phyloP scores from a whole-genome alignment of 2,329 filamentous ascomycete genomes.

The Alternaria postmessia region DNA sequence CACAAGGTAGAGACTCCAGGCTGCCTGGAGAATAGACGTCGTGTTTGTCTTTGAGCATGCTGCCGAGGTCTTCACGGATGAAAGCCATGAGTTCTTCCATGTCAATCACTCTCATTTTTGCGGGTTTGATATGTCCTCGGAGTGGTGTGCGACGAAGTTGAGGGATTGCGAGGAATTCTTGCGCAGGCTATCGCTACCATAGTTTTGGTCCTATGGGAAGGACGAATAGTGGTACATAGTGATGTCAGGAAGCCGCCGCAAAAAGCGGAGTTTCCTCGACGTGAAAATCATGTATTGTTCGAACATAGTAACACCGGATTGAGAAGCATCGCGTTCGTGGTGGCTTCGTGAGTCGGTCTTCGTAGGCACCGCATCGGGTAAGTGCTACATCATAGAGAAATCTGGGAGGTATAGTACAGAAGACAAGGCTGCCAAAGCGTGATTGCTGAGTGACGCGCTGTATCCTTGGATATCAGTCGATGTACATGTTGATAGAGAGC shows the following conservation, averaged over 20 bases:
- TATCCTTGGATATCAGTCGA: not conserved
- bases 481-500: not conserved
- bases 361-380: not conserved
- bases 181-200: conserved; percentile 4
- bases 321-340: not conserved
- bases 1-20: conserved; percentile 7
- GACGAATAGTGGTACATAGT: not conserved
- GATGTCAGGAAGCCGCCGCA: too few species aligned
- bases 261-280: not conserved
- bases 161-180: not conserved
- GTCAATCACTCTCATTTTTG: not conserved
- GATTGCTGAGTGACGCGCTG: not conserved
- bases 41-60: not conserved
- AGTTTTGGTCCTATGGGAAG: conserved; percentile 10
- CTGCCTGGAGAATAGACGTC: not conserved
- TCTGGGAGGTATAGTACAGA: not conserved
- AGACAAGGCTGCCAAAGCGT: not conserved
- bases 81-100: not conserved
- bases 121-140: not conserved
- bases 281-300: not conserved
- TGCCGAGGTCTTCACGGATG: not conserved
- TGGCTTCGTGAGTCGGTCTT: not conserved
- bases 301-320: not conserved
- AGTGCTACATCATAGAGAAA: not conserved
- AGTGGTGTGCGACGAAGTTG: not conserved